Conservation (phyloP, 192 early-diverging fungal species). For the Gorgonomyces haynaldii region DNA sequence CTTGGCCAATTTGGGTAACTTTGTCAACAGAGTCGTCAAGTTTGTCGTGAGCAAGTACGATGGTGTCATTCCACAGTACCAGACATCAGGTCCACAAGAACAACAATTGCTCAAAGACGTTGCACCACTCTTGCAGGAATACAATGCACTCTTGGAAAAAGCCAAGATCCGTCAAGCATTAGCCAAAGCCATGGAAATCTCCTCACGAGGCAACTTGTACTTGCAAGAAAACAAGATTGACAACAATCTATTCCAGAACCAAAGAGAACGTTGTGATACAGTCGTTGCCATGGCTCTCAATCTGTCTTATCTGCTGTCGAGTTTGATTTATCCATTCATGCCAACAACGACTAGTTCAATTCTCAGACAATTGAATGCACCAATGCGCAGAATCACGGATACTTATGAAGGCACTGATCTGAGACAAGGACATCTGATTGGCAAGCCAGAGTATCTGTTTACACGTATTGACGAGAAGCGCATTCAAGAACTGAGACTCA, state of each 20-base stretch:
- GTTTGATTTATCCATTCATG: slow-evolving; percentile 85
- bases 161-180: slow-evolving; percentile 80
- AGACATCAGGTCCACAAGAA: slow-evolving; percentile 47
- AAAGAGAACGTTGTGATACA: slow-evolving; percentile 70
- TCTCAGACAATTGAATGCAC: slow-evolving; percentile 71
- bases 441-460: slow-evolving; percentile 86
- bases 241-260: slow-evolving; percentile 71
- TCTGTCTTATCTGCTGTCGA: slow-evolving; percentile 79
- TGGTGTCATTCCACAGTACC: slow-evolving; percentile 57
- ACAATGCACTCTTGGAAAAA: slow-evolving; percentile 65
- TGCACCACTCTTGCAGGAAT: slow-evolving; percentile 62
- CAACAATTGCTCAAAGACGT: slow-evolving; percentile 68
- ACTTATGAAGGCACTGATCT: slow-evolving; percentile 60
- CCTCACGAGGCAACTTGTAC: slow-evolving; percentile 86
- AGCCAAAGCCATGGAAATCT: slow-evolving; percentile 82
- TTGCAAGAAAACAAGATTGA: slow-evolving; percentile 88
- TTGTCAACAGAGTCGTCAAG: slow-evolving; percentile 93
- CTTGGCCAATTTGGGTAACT: slow-evolving; percentile 92
- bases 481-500: slow-evolving; percentile 61
- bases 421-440: slow-evolving; percentile 67
- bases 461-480: slow-evolving; percentile 74
- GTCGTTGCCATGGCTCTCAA: slow-evolving; percentile 75
- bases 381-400: slow-evolving; percentile 64
- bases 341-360: slow-evolving; percentile 74
- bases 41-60: slow-evolving; percentile 89